Base-by-base conservation (phyloP, 345 rosid species). In the Hevea brasiliensis region DNA sequence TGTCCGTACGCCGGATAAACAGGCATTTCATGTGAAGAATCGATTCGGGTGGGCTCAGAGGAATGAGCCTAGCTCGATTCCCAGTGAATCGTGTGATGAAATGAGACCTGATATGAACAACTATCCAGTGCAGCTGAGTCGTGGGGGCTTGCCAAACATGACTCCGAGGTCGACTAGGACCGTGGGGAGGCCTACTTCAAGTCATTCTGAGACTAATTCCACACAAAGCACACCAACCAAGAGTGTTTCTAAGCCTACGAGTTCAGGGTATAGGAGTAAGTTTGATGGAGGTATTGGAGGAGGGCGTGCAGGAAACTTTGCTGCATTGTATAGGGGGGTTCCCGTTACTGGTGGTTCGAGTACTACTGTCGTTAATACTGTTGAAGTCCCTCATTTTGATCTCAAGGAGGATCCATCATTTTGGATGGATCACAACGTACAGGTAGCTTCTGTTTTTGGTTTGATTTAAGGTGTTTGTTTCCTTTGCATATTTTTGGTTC, bases 341-440 rank as follows among this genome's bases (percentile, higher is more conserved):
- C 90, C 96, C 7, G 83, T 83, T 60, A 77, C 90, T 57, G 54
- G 80, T 69, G 86, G 83, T 66, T 81, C 81, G 13, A 66, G 74
- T 27, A 32, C 79, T 27, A 81, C 87, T 1, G 75, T 84, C 73
- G 90, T 90, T 72, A 90, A 89, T 68, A 83, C 89, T 9, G 90
- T 87, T 61, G 94, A 92, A 85, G 98, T 92, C 2, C 93, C 99
- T 86, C 96, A 95, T 85, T 95, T 92, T 78, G 86, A 89, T 72
- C 93, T 94, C 60, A 90, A 85, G 69, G 98, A 92, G 68, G 92
- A 94, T 81, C 94, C 97, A 35, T 90, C 97, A 2, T 94, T 94
- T 82, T 94, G 98, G 98, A 89, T 94, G 97, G 98, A 94, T 72
- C 97, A 94, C 75, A 94, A 87, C 77, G 95, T 94, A 79, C 98